Conservation (phyloP, 352 stramenopile genomes). For the Elongisporangium prolatum region DNA sequence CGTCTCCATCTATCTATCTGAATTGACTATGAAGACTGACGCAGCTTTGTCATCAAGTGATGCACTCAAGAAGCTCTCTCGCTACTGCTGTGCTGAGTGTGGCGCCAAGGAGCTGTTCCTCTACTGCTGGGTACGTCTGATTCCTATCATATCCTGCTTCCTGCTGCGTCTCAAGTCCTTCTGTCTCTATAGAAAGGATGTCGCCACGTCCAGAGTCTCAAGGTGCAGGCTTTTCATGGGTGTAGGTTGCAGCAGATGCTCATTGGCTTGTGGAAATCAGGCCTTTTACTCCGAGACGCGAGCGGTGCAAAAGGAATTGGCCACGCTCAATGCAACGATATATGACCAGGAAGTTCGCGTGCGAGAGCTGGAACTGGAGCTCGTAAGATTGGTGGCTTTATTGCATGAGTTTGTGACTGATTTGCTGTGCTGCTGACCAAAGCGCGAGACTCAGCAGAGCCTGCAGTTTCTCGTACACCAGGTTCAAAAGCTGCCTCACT, state of each 20-base stretch:
- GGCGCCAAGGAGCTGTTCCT: conserved; percentile 57
- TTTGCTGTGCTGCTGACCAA: conserved; percentile 4
- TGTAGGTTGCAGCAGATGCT: background rate
- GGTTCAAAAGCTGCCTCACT: conserved; percentile 26
- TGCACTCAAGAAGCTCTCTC: conserved; percentile 47
- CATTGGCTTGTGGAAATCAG: conserved; percentile 11
- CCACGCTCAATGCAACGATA: conserved; percentile 51
- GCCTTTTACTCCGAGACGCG: conserved; percentile 55
- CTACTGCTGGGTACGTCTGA: conserved; percentile 49
- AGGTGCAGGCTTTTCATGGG: conserved; percentile 19
- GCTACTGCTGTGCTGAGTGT: conserved; percentile 53
- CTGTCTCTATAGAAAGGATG: conserved; percentile 50
- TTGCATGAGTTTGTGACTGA: too few species aligned
- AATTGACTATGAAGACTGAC: background rate
- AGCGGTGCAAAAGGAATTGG: conserved; percentile 41
- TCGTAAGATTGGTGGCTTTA: conserved; percentile 24
- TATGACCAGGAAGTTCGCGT: conserved; percentile 58
- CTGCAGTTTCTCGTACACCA: conserved; percentile 36
- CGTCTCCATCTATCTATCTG: too few species aligned
- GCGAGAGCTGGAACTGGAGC: conserved; percentile 34
- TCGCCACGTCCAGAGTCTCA: conserved; percentile 60
- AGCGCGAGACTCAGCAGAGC: conserved; percentile 54
- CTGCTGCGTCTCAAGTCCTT: background rate
- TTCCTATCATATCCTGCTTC: background rate
- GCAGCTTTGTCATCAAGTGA: conserved; percentile 8